Evolutionary conservation across 371 early-diverging fungal genomes (phyloP).

Genomic region (Rhizopus microsporus): DNA sequence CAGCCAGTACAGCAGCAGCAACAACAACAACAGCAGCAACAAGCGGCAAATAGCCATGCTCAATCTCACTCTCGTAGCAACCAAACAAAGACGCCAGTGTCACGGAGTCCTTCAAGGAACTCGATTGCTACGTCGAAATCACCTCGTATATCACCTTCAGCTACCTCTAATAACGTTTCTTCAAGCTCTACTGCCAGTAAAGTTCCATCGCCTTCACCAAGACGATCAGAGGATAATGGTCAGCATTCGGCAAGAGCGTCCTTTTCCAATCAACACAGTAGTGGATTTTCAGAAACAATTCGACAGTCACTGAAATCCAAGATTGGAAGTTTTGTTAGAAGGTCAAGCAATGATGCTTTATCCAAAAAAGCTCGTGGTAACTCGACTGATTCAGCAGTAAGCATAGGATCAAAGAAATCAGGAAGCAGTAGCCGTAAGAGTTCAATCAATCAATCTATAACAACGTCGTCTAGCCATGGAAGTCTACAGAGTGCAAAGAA

Average conservation of each 20-base stretch:
- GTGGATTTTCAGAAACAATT: slow-evolving; percentile 15
- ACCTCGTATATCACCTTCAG: slow-evolving; percentile 13
- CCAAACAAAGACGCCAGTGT: not conserved
- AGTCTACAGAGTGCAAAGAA: slow-evolving; percentile 54
- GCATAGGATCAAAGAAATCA: not conserved
- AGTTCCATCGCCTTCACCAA: not conserved
- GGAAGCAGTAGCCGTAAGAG: not conserved
- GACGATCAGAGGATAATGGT: not conserved
- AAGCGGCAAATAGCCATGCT: not conserved
- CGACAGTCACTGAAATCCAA: slow-evolving; percentile 20
- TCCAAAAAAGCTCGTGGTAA: slow-evolving; percentile 15
- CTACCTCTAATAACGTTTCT: not conserved
- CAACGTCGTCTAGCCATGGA: slow-evolving; percentile 19
- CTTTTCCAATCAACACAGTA: not conserved
- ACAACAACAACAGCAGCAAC: slow-evolving; percentile 1
- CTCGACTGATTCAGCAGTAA: slow-evolving; percentile 11
- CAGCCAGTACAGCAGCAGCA: not conserved
- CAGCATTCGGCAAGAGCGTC: not conserved
- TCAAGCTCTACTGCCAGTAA: not conserved
- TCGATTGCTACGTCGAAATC: not conserved
- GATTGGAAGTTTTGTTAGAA: slow-evolving; percentile 25
- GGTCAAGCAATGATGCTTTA: slow-evolving; percentile 15
- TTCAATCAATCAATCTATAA: slow-evolving; percentile 2
- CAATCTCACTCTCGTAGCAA: not conserved
- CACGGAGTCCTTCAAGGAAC: not conserved